phyloP scores from a whole-genome alignment of 1,284 basidiomycete genomes.

The Anthracocystis walkeri region DNA sequence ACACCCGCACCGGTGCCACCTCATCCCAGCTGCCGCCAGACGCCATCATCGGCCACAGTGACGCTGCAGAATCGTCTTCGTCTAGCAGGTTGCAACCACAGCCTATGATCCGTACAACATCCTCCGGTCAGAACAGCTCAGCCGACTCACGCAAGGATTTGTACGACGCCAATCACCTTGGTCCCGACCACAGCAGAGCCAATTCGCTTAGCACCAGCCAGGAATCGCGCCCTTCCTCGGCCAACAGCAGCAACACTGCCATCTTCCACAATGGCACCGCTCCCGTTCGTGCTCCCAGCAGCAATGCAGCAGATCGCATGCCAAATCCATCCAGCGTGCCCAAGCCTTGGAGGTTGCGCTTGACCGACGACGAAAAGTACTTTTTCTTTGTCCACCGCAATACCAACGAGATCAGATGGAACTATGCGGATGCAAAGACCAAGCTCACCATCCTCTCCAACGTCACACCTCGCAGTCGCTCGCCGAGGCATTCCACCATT shows the following conservation, averaged over 20 bases:
- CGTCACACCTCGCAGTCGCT: slow-evolving; percentile 35
- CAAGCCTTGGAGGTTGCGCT: slow-evolving; percentile 48
- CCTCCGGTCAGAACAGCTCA: slow-evolving; percentile 31
- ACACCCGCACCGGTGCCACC: slow-evolving; percentile 87
- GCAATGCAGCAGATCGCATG: slow-evolving; percentile 43
- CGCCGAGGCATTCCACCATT: slow-evolving; percentile 14
- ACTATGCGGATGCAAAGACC: slow-evolving; percentile 45
- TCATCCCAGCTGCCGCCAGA: slow-evolving; percentile 80
- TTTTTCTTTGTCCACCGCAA: slow-evolving; percentile 51
- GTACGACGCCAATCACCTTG: slow-evolving; percentile 79
- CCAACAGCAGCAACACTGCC: slow-evolving; percentile 43
- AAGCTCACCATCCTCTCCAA: slow-evolving; percentile 49
- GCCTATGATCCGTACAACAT: slow-evolving; percentile 23
- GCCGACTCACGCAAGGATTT: slow-evolving; percentile 29
- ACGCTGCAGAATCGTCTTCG: slow-evolving; percentile 7
- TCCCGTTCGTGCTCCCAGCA: slow-evolving; percentile 30
- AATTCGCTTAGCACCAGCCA: slow-evolving; percentile 20
- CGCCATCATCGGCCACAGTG: slow-evolving; percentile 1
- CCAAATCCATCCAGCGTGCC: slow-evolving; percentile 45
- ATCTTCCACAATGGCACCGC: slow-evolving; percentile 39
- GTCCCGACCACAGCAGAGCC: slow-evolving; percentile 66
- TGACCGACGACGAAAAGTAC: slow-evolving; percentile 52
- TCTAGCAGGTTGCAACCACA: slow-evolving; percentile 19
- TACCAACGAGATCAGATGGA: slow-evolving; percentile 49
- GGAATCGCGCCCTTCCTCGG: slow-evolving; percentile 36